Percentiles rank a stretch among this genome's conserved stretches.
phyloP scores from a whole-genome alignment of 352 stramenopile genomes.

The Phytophthora boehmeriae region DNA sequence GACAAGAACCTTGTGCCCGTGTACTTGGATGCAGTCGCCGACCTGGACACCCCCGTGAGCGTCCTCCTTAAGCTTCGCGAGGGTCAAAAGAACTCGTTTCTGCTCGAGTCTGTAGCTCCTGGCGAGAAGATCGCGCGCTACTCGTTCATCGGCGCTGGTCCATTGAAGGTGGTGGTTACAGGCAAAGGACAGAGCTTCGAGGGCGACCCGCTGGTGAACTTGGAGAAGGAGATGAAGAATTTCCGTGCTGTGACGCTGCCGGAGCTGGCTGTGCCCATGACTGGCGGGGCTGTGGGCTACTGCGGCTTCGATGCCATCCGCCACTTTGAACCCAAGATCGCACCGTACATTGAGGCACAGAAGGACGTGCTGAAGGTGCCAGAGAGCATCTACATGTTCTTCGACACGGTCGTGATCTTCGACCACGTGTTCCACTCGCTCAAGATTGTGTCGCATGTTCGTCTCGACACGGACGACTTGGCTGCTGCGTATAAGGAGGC shows the following conservation, averaged over 20 bases:
- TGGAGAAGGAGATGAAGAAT: slow-evolving; percentile 82
- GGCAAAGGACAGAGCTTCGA: slow-evolving; percentile 61
- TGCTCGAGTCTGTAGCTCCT: slow-evolving; percentile 85
- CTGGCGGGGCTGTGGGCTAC: slow-evolving; percentile 87
- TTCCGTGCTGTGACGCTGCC: slow-evolving; percentile 74
- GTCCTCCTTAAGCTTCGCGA: slow-evolving; percentile 87
- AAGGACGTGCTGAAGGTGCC: slow-evolving; percentile 82
- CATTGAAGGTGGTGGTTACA: slow-evolving; percentile 78
- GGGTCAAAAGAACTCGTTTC: slow-evolving; percentile 82
- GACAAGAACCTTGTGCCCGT: slow-evolving; percentile 88
- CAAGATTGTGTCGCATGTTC: slow-evolving; percentile 88
- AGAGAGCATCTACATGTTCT: slow-evolving; percentile 93
- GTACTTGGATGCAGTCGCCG: slow-evolving; percentile 83
- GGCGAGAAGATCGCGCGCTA: slow-evolving; percentile 90
- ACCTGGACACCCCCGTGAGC: slow-evolving; percentile 89
- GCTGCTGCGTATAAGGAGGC: slow-evolving; percentile 71
- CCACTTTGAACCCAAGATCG: slow-evolving; percentile 88
- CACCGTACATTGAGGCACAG: slow-evolving; percentile 76
- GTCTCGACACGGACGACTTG: slow-evolving; percentile 71
- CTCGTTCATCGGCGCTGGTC: slow-evolving; percentile 88
- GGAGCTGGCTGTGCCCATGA: slow-evolving; percentile 84
- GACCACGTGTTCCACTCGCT: slow-evolving; percentile 91
- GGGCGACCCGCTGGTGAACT: slow-evolving; percentile 75
- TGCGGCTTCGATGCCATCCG: slow-evolving; percentile 90
- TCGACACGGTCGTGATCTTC: slow-evolving; percentile 90